Base-by-base conservation (phyloP, 2,329 filamentous ascomycete genomes). In the Dryadomyces quercivorus region DNA sequence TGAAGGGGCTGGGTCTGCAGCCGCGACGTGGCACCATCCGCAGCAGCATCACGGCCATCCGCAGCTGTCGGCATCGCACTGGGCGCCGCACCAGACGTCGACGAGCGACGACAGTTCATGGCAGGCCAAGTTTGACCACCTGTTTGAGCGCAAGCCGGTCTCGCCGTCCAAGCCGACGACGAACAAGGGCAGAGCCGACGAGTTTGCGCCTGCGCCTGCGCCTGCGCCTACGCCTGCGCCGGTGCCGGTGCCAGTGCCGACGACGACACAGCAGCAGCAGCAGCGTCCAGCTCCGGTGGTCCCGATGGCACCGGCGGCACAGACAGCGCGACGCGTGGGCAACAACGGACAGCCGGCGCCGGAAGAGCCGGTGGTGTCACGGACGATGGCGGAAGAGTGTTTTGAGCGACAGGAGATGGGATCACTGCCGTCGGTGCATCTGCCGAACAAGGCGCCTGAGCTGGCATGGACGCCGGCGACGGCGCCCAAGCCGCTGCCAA, bases 341-440 rank as follows among this genome's bases (percentile, higher is more conserved):
- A 31, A 31, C 13, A 44, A 18, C 2, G 76, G 34, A 84, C 58
- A 47, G 62, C 55, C 54, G 57, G 63, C 50, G 5, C 71, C 63
- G 18, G 65, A 66, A 31, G 72, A 70, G 50, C 72, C 74, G 34
- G 65, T 76, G 20, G 74, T 74, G 16, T 82, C 81, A 4, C 86
- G 84, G 63, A 81, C 81, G 50, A 85, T 88, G 69, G 85, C 86
- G 6, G 86, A 89, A 59, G 84, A 87, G 58, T 88, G 87, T 59
- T 91, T 91, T 59, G 86, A 88, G 63, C 85, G 89, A 63, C 85
- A 87, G 62, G 85, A 90, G 65, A 86, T 86, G 72, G 86, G 86
- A 3, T 90, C 86, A 8, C 69, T 88, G n/a, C 86, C 86, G 0
- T 75, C 78, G 21, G 81, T 90, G 22, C 78, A 77, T 54, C 70